A percentile compares a stretch with the other conserved stretches of the same genome.
These are phyloP conservation scores for Albizia julibrissin DNA, from an alignment of 306 rosid genomes.

Conservation along the genomic window DNA sequence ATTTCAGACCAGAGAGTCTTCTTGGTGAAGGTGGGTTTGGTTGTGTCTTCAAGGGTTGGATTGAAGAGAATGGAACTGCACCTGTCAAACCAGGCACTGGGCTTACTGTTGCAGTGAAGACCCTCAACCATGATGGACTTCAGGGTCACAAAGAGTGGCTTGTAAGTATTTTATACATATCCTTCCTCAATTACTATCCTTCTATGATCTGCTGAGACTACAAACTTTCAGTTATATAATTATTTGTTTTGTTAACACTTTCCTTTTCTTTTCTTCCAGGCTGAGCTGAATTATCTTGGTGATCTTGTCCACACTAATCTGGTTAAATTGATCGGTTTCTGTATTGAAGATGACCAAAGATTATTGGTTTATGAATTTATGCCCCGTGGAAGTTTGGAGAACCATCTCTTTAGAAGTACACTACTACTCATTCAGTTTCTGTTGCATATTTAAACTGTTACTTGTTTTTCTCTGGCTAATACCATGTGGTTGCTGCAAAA, in stretches of 20 bases:
- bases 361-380: conserved; percentile 90
- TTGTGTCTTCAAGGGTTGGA: conserved; percentile 98
- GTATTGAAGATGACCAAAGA: conserved; percentile 93
- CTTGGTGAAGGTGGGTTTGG: conserved; percentile 99
- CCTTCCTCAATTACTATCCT: conserved; percentile 12
- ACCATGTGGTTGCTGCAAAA: conserved; percentile 8
- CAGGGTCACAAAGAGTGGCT: conserved; percentile 99
- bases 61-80: conserved; percentile 94
- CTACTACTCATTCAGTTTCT: conserved; percentile 42
- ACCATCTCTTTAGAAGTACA: conserved; percentile 96
- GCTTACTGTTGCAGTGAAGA: conserved; percentile 96
- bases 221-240: neutral
- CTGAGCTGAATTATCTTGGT: conserved; percentile 92
- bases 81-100: conserved; percentile 98
- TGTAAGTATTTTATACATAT: conserved; percentile 49
- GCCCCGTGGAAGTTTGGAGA: conserved; percentile 99
- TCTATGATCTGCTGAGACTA: neutral
- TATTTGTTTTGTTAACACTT: conserved; percentile 31
- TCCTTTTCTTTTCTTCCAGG: conserved; percentile 50
- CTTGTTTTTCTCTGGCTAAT: conserved; percentile 27
- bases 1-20: conserved; percentile 94
- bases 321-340: conserved; percentile 90
- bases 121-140: conserved; percentile 90
- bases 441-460: conserved; percentile 14
- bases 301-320: conserved; percentile 87